These are phyloP conservation scores for Cytospora leucostoma DNA, from an alignment of 2,329 filamentous ascomycete genomes.

Conservation along the genomic window DNA sequence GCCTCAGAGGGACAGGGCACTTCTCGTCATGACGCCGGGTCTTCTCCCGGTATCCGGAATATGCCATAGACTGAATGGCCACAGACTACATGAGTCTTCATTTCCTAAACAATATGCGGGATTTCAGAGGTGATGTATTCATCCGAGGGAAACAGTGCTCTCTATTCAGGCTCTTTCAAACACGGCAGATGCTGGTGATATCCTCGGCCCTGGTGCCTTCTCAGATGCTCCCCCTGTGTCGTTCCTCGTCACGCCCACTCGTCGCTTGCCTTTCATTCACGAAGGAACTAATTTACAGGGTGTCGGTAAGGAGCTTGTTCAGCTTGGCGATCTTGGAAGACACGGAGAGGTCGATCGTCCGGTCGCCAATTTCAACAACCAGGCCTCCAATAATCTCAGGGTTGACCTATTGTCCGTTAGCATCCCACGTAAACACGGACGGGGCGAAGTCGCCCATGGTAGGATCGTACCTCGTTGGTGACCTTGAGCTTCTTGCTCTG, in stretches of 20 bases:
- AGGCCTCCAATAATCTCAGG: constrained; percentile 92
- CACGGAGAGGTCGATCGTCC: constrained; percentile 96
- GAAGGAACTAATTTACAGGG: constrained; percentile 71
- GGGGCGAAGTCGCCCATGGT: constrained; percentile 4
- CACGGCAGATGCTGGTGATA: constrained; percentile 24
- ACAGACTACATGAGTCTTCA: constrained; percentile 2
- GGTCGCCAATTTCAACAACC: constrained; percentile 94
- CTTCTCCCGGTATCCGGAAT: not conserved
- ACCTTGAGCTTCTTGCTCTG: constrained; percentile 97
- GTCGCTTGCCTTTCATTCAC: constrained; percentile 11
- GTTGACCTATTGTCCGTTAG: constrained; percentile 68
- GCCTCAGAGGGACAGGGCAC: not conserved
- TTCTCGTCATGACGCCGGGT: not conserved
- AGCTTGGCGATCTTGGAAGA: constrained; percentile 94
- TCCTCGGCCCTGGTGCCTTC: constrained; percentile 6
- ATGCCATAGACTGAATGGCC: constrained; percentile 16
- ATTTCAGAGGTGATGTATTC: not conserved
- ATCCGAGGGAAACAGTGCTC: constrained; percentile 12
- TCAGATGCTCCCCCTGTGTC: constrained; percentile 10
- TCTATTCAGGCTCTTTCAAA: constrained; percentile 15
- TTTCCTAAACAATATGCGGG: not conserved
- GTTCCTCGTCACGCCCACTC: not conserved
- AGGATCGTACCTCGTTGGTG: constrained; percentile 70
- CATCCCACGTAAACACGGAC: constrained; percentile 17
- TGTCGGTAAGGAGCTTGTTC: constrained; percentile 98